Percentiles rank a stretch among this genome's conserved stretches.
phyloP scores from a whole-genome alignment of 306 rosid species.

The Acacia crassicarpa region DNA sequence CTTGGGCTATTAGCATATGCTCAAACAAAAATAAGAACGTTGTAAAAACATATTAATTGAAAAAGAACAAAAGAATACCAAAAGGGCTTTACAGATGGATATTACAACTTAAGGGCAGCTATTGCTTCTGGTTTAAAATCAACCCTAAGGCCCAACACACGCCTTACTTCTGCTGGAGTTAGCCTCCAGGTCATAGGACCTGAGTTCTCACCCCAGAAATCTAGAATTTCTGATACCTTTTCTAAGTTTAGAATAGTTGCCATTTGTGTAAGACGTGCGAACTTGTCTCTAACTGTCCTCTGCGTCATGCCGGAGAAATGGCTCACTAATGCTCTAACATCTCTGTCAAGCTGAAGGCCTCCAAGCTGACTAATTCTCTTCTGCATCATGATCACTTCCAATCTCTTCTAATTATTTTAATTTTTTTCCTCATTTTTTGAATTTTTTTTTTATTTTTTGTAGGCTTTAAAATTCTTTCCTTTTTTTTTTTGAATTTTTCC shows the following conservation, averaged over 20 bases:
- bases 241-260: constrained; percentile 92
- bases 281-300: constrained; percentile 93
- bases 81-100: constrained; percentile 17
- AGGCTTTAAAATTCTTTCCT: no score
- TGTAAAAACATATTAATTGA: constrained; percentile 24
- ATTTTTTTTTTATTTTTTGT: no score
- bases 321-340: constrained; percentile 89
- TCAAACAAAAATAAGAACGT: constrained; percentile 18
- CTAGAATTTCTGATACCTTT: constrained; percentile 94
- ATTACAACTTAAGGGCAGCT: constrained; percentile 79
- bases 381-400: constrained; percentile 98
- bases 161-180: constrained; percentile 97
- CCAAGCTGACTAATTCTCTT: constrained; percentile 94
- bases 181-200: constrained; percentile 99
- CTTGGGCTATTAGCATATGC: constrained; percentile 10
- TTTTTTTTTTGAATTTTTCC: no score
- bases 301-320: constrained; percentile 93
- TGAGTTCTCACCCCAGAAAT: constrained; percentile 99
- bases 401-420: no score
- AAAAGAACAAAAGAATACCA: constrained; percentile 40
- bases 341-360: constrained; percentile 96
- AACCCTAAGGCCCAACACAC: constrained; percentile 84
- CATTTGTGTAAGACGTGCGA: constrained; percentile 95
- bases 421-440: no score
- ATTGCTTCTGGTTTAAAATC: constrained; percentile 96